Conservation (phyloP, 2,329 filamentous ascomycete species). For the Colletotrichum shisoi region DNA sequence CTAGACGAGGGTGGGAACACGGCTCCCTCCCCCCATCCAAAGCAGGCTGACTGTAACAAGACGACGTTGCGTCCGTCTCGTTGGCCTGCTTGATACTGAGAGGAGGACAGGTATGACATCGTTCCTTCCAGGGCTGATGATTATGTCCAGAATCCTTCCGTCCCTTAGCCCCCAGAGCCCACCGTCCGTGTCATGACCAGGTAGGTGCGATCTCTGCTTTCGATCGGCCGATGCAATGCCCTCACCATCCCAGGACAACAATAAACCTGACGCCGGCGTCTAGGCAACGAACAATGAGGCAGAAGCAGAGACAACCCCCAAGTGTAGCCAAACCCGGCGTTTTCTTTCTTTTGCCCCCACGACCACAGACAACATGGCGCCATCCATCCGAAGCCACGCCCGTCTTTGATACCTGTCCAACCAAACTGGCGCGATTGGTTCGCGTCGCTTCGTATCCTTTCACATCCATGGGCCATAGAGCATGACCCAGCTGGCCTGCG, state of each 20-base stretch:
- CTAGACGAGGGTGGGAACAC: constrained; percentile 15
- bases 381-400: constrained; percentile 30
- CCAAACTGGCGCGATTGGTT: constrained; percentile 20
- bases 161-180: constrained; percentile 20
- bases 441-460: constrained; percentile 23
- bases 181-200: background rate
- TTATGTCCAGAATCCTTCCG: constrained; percentile 19
- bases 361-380: constrained; percentile 19
- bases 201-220: no score
- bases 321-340: constrained; percentile 4
- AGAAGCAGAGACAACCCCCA: constrained; percentile 5
- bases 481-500: constrained; percentile 1
- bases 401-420: constrained; percentile 26
- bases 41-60: constrained; percentile 21
- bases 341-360: constrained; percentile 23
- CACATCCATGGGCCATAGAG: background rate
- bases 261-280: background rate
- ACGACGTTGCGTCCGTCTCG: constrained; percentile 25
- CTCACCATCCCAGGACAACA: background rate
- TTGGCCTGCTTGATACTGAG: constrained; percentile 3
- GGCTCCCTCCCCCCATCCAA: constrained; percentile 19
- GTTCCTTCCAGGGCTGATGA: constrained; percentile 17
- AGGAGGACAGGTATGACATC: constrained; percentile 25
- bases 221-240: background rate
- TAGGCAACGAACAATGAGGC: constrained; percentile 10